These are phyloP conservation scores for Friedmanniomyces endolithicus DNA, from an alignment of 495 filamentous ascomycete genomes.

Conservation along the genomic window DNA sequence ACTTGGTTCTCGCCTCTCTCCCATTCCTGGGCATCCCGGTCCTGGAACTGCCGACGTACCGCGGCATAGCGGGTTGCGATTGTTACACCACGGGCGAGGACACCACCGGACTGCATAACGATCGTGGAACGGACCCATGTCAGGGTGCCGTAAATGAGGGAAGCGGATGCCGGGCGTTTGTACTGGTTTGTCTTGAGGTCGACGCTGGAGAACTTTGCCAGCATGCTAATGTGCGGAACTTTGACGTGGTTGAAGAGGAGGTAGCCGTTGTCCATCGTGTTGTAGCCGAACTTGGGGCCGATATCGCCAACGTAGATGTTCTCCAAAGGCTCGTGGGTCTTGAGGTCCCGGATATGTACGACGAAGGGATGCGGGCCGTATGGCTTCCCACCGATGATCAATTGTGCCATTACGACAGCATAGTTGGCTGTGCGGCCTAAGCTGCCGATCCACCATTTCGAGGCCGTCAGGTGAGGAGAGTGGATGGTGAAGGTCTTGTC, in stretches of 20 bases:
- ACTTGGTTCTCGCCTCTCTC: conserved; percentile 54
- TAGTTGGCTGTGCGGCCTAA: conserved; percentile 61
- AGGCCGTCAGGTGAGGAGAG: conserved; percentile 52
- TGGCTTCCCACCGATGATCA: conserved; percentile 48
- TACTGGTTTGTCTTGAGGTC: conserved; percentile 52
- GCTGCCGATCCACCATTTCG: conserved; percentile 73
- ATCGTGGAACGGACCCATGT: conserved; percentile 63
- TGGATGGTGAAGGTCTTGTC: conserved; percentile 60
- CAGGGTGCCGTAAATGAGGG: conserved; percentile 58
- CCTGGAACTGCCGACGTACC: conserved; percentile 58
- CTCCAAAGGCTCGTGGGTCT: conserved; percentile 58
- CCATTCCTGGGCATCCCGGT: conserved; percentile 44
- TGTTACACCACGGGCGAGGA: conserved; percentile 60
- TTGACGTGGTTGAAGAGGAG: conserved; percentile 59
- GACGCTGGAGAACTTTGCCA: conserved; percentile 50
- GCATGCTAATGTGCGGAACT: conserved; percentile 57
- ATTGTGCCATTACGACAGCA: conserved; percentile 62
- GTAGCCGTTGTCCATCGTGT: conserved; percentile 67
- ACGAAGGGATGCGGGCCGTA: conserved; percentile 67
- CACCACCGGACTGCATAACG: conserved; percentile 51
- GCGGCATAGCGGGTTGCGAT: conserved; percentile 60
- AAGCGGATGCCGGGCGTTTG: conserved; percentile 47
- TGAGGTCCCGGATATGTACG: conserved; percentile 56
- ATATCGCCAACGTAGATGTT: conserved; percentile 62
- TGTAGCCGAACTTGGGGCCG: conserved; percentile 33